Conservation (phyloP, 441 rosid species). For the Raphanus hybrid region DNA sequence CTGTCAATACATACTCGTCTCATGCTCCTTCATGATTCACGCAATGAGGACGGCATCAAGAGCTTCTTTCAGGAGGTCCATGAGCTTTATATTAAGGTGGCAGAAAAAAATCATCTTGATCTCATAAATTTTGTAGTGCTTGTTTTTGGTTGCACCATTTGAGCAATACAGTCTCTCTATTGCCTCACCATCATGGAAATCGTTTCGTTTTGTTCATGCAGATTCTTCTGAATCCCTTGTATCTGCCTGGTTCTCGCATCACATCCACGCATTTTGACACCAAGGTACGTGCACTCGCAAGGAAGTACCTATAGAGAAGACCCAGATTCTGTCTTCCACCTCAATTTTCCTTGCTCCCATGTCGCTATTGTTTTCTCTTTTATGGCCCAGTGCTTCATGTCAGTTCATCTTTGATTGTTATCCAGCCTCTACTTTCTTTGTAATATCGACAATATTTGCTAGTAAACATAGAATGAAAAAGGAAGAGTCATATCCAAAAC, state of each 20-base stretch:
- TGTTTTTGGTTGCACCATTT: too few species aligned
- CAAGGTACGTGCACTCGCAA: constrained; percentile 90
- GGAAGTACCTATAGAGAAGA: constrained; percentile 69
- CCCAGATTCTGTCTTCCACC: background rate
- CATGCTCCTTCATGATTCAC: constrained; percentile 96
- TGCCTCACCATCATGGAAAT: too few species aligned
- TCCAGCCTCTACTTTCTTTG: background rate
- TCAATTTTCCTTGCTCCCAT: background rate
- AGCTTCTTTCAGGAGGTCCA: constrained; percentile 99
- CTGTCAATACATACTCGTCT: constrained; percentile 73
- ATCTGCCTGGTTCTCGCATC: constrained; percentile 91
- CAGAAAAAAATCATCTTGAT: too few species aligned
- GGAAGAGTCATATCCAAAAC: too few species aligned
- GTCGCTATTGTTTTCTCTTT: background rate
- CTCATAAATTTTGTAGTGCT: too few species aligned
- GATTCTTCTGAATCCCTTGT: constrained; percentile 91
- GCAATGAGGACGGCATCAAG: constrained; percentile 96
- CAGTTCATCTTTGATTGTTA: background rate
- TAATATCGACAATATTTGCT: too few species aligned
- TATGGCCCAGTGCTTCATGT: background rate
- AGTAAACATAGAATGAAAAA: too few species aligned
- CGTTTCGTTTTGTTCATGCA: too few species aligned
- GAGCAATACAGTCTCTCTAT: too few species aligned
- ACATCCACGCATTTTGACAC: constrained; percentile 92
- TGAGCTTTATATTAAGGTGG: constrained; percentile 97